phyloP scores from a whole-genome alignment of 306 rosid genomes.

The Chamaecrista fasciculata region DNA sequence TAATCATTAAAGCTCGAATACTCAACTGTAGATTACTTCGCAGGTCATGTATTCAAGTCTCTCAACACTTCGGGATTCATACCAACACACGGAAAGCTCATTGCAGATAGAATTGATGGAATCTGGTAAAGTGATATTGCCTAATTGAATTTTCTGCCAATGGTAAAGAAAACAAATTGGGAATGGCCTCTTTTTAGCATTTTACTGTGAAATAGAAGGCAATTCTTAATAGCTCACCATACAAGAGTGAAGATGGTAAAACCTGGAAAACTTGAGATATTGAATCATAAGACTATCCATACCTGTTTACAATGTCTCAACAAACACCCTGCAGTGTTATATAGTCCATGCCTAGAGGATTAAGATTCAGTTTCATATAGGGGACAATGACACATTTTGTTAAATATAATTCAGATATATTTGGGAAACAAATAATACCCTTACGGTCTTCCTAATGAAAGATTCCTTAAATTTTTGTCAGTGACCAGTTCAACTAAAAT shows the following conservation, averaged over 20 bases:
- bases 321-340: neutral
- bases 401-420: neutral
- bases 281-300: conserved; percentile 14
- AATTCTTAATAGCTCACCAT: neutral
- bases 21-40: conserved; percentile 23
- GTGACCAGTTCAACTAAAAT: neutral
- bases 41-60: conserved; percentile 91
- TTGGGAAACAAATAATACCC: neutral
- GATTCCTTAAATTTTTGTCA: neutral
- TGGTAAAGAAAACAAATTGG: conserved; percentile 12
- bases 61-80: conserved; percentile 86
- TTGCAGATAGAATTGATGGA: conserved; percentile 97
- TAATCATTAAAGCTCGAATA: conserved; percentile 6
- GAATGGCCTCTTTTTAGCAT: conserved; percentile 2
- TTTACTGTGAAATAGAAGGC: neutral
- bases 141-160: neutral
- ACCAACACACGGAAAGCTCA: conserved; percentile 81
- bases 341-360: conserved; percentile 11
- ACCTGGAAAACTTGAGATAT: conserved; percentile 11
- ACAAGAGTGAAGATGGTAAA: neutral
- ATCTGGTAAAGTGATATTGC: conserved; percentile 58
- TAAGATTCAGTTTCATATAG: neutral
- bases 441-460: neutral
- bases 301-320: conserved; percentile 11
- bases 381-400: neutral